Evolutionary conservation across 179 eudicot species (phyloP).

Genomic region (Vitellaria paradoxa): DNA sequence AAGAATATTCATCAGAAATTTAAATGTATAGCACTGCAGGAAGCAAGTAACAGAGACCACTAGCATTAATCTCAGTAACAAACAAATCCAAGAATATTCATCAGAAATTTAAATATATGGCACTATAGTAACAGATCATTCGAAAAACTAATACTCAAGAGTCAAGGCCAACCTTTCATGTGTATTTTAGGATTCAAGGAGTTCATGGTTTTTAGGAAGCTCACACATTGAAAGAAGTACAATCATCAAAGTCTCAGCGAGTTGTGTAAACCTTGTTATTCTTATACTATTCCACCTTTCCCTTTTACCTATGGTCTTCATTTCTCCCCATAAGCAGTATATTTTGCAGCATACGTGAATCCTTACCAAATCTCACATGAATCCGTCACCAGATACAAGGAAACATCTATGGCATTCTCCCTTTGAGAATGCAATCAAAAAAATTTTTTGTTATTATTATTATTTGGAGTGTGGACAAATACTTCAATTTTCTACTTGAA

Average conservation of each 20-base stretch:
- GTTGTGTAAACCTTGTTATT: not conserved
- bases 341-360: not conserved
- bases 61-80: not conserved
- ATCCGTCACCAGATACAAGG: not conserved
- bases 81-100: not conserved
- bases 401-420: not conserved
- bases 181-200: not conserved
- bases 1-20: not conserved
- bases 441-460: not conserved
- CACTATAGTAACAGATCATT: not conserved
- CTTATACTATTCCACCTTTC: not conserved
- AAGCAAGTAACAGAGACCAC: slow-evolving; percentile 4
- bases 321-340: not conserved
- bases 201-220: not conserved
- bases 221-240: not conserved
- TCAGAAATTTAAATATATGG: not conserved
- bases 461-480: not conserved
- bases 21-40: not conserved
- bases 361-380: slow-evolving; percentile 6
- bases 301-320: not conserved
- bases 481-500: not conserved
- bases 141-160: not conserved
- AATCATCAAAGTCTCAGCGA: slow-evolving; percentile 1
- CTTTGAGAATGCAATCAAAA: not conserved
- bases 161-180: not conserved